Percentiles rank a stretch among this genome's conserved stretches.
These are phyloP conservation scores for Blastobotrys terrestris DNA, from an alignment of 805 yeast species.

Conservation along the genomic window DNA sequence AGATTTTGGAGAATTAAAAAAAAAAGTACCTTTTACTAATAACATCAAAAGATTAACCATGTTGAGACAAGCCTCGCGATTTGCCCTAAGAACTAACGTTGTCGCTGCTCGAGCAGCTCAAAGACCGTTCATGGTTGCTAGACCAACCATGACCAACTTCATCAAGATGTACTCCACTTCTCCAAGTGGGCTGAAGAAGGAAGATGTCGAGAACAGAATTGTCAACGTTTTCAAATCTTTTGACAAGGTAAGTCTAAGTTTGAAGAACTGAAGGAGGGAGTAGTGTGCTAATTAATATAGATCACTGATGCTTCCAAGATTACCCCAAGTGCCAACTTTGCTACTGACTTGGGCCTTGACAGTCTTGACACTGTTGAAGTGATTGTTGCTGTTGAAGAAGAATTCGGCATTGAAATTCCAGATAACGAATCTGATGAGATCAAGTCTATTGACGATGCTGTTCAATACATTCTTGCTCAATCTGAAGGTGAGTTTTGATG, in stretches of 20 bases:
- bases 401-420: constrained; percentile 46
- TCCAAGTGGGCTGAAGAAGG: constrained; percentile 56
- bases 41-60: constrained; percentile 5
- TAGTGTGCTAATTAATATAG: constrained; percentile 11
- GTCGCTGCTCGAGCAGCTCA: constrained; percentile 26
- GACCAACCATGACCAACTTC: constrained; percentile 12
- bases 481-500: constrained; percentile 24
- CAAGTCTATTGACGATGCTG: constrained; percentile 88
- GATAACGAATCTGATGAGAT: constrained; percentile 75
- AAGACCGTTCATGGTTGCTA: constrained; percentile 18
- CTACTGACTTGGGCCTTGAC: constrained; percentile 68
- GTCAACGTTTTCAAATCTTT: constrained; percentile 66
- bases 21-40: background rate
- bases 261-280: constrained; percentile 21
- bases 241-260: constrained; percentile 49
- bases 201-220: constrained; percentile 78
- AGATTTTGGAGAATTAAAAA: background rate
- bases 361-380: constrained; percentile 92
- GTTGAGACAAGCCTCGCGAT: constrained; percentile 13
- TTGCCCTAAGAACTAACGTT: constrained; percentile 23
- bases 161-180: constrained; percentile 39
- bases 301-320: constrained; percentile 26
- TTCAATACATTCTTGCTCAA: constrained; percentile 69
- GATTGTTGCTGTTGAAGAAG: constrained; percentile 89
- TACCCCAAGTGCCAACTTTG: constrained; percentile 34